These are phyloP conservation scores for Protea cynaroides DNA, from an alignment of 164 flowering plant species.

Conservation along the genomic window DNA sequence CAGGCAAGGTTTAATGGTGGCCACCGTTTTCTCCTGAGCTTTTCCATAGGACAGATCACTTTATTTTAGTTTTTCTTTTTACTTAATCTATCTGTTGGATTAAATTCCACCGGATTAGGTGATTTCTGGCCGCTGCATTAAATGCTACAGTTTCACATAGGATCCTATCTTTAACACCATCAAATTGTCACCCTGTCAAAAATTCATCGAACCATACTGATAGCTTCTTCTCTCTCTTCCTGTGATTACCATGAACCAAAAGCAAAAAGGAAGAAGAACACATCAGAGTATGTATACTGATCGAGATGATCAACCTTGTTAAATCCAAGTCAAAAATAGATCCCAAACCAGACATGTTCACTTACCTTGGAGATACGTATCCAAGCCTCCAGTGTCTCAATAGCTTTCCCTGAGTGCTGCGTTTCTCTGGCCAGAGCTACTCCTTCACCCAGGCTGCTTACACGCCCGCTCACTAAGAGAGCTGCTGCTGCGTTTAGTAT, in stretches of 20 bases:
- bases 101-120: too few species aligned
- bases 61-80: too few species aligned
- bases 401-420: conserved; percentile 65
- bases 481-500: conserved; percentile 86
- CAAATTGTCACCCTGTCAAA: not conserved
- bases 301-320: too few species aligned
- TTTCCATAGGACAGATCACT: too few species aligned
- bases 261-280: not conserved
- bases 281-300: too few species aligned
- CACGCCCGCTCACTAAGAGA: conserved; percentile 58
- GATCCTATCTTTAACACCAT: too few species aligned
- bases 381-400: conserved; percentile 59
- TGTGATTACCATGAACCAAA: not conserved
- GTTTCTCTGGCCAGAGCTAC: conserved; percentile 69
- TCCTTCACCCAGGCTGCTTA: conserved; percentile 53
- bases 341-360: not conserved
- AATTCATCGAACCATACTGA: not conserved
- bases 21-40: too few species aligned
- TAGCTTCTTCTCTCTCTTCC: conserved; percentile 9
- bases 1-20: too few species aligned
- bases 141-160: too few species aligned
- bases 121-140: too few species aligned
- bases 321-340: not conserved
- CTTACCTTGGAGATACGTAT: conserved; percentile 50
- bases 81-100: too few species aligned